These are phyloP conservation scores for Maudiozyma turicensis DNA, from an alignment of 805 yeast species.

Conservation along the genomic window DNA sequence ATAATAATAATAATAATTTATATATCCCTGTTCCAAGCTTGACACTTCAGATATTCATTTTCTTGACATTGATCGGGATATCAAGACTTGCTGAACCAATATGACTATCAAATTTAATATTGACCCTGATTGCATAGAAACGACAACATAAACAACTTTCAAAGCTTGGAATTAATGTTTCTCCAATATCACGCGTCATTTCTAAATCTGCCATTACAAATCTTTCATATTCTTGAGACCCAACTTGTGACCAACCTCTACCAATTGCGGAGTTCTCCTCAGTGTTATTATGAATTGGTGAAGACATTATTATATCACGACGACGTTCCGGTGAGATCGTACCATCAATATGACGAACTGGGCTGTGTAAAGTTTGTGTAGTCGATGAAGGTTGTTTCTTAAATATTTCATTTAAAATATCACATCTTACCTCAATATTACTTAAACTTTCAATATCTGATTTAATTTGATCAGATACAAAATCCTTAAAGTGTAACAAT, in stretches of 20 bases:
- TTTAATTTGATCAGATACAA: slow-evolving; percentile 18
- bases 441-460: slow-evolving; percentile 28
- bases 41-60: slow-evolving; percentile 9
- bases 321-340: not conserved
- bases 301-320: not conserved
- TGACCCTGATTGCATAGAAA: slow-evolving; percentile 42
- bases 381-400: slow-evolving; percentile 15
- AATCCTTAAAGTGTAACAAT: slow-evolving; percentile 23
- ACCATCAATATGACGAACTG: not conserved
- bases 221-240: slow-evolving; percentile 26
- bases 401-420: slow-evolving; percentile 20
- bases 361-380: not conserved
- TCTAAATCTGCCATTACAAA: slow-evolving; percentile 34
- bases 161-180: slow-evolving; percentile 51
- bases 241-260: slow-evolving; percentile 17
- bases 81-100: slow-evolving; percentile 26
- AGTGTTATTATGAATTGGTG: not conserved
- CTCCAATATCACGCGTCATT: slow-evolving; percentile 34
- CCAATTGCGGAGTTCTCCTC: not conserved
- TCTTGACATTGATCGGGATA: slow-evolving; percentile 32
- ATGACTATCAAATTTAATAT: slow-evolving; percentile 34
- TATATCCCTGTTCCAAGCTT: not conserved
- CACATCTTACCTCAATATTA: slow-evolving; percentile 14
- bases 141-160: slow-evolving; percentile 57
- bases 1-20: not conserved